Percentiles rank a stretch among this genome's conserved stretches.
Evolutionary conservation across 257 asterid species (phyloP).

Genomic region (Fraxinus americana): DNA sequence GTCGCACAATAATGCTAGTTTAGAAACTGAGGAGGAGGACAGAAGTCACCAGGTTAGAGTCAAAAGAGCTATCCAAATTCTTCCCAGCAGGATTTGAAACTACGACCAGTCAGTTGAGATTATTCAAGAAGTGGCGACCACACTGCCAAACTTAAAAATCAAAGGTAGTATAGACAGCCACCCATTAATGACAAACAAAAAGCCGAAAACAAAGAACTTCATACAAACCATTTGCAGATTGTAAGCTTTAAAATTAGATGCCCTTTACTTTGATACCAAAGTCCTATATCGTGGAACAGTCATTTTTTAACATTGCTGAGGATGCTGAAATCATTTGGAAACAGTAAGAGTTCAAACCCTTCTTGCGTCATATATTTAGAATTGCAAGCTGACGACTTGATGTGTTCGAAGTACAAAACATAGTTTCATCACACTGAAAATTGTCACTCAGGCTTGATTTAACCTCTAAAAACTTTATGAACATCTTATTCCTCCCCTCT

Average conservation of each 20-base stretch:
- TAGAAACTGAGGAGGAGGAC: not conserved
- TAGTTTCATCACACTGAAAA: conserved; percentile 27
- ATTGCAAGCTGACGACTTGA: not conserved
- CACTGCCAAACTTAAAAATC: not conserved
- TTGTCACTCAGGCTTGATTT: conserved; percentile 4
- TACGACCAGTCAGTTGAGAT: not conserved
- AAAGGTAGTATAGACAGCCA: no score
- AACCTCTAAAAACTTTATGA: conserved; percentile 23
- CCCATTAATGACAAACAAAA: not conserved
- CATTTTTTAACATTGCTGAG: not conserved
- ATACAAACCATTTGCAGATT: not conserved
- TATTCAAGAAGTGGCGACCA: not conserved
- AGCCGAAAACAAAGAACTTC: not conserved
- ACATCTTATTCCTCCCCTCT: conserved; percentile 17
- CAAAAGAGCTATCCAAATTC: no score
- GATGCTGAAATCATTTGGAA: not conserved
- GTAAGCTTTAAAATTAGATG: not conserved
- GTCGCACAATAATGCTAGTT: not conserved
- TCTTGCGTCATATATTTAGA: not conserved
- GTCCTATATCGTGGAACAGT: not conserved
- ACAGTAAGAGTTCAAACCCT: not conserved
- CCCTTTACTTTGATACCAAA: not conserved
- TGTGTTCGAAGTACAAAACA: not conserved
- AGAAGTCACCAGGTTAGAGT: not conserved
- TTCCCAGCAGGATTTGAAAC: no score